A percentile compares a stretch with the other conserved stretches of the same genome.
Evolutionary conservation across 2,329 filamentous ascomycete genomes (phyloP).

Genomic region (Thermoascus crustaceus): DNA sequence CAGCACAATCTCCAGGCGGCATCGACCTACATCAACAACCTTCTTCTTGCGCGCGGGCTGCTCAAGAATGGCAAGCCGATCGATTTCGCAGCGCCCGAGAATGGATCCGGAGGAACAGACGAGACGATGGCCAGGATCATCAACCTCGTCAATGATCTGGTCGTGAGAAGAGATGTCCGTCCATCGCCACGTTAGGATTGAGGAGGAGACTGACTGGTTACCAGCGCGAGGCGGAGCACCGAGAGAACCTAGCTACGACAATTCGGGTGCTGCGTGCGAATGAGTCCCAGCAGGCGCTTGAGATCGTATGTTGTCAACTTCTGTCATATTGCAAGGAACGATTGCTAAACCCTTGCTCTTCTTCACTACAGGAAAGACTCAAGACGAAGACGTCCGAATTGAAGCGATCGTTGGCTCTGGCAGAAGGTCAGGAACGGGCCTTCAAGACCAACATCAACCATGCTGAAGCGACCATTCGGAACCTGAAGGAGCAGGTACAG

Average conservation of each 20-base stretch:
- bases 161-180: slow-evolving; percentile 78
- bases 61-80: slow-evolving; percentile 52
- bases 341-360: slow-evolving; percentile 10
- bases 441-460: slow-evolving; percentile 61
- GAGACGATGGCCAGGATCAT: slow-evolving; percentile 79
- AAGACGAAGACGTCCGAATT: slow-evolving; percentile 50
- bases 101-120: slow-evolving; percentile 51
- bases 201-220: slow-evolving; percentile 7
- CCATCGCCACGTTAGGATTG: slow-evolving; percentile 2
- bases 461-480: slow-evolving; percentile 64
- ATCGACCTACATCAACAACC: slow-evolving; percentile 57
- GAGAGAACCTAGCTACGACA: slow-evolving; percentile 71
- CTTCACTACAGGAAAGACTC: slow-evolving; percentile 40
- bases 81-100: slow-evolving; percentile 69
- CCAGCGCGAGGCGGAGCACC: slow-evolving; percentile 80
- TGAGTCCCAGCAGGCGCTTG: slow-evolving; percentile 61
- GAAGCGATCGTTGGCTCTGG: slow-evolving; percentile 47
- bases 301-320: slow-evolving; percentile 47
- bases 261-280: slow-evolving; percentile 70
- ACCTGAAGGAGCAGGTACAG: slow-evolving; percentile 75
- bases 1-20: slow-evolving; percentile 49
- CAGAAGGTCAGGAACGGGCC: slow-evolving; percentile 63
- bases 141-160: slow-evolving; percentile 86
- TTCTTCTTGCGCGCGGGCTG: slow-evolving; percentile 55
- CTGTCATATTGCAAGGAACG: slow-evolving; percentile 7